These are phyloP conservation scores for Meyerozyma sp. DNA, from an alignment of 1,139 yeast species.

Conservation along the genomic window DNA sequence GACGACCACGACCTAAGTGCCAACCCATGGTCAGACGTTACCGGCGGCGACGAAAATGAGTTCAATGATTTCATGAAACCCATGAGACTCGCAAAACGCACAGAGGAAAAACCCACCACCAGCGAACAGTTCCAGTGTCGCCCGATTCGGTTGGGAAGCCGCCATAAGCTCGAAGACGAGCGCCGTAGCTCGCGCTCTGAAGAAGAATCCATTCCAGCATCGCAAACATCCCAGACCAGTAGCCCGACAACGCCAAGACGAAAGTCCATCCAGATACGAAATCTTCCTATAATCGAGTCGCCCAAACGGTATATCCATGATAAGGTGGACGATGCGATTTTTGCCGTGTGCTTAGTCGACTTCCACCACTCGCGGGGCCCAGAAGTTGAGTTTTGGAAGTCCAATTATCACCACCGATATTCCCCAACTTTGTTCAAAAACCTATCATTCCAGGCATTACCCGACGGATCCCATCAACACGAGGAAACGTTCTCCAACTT, in stretches of 20 bases:
- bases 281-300: constrained; percentile 25
- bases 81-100: constrained; percentile 27
- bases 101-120: constrained; percentile 12
- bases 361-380: constrained; percentile 95
- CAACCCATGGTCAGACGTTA: constrained; percentile 9
- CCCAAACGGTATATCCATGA: constrained; percentile 8
- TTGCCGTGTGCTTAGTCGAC: constrained; percentile 86
- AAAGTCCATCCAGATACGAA: constrained; percentile 31
- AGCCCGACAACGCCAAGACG: constrained; percentile 3
- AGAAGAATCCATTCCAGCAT: constrained; percentile 6
- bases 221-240: constrained; percentile 5
- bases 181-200: constrained; percentile 2
- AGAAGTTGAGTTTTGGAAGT: constrained; percentile 88
- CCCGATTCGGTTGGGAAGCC: constrained; percentile 26
- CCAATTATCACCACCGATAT: constrained; percentile 45
- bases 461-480: constrained; percentile 90
- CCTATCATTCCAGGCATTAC: constrained; percentile 88
- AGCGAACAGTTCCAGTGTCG: constrained; percentile 27
- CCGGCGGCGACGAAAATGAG: constrained; percentile 1
- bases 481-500: constrained; percentile 93
- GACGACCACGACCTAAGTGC: constrained; percentile 3
- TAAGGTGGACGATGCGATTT: constrained; percentile 40
- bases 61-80: constrained; percentile 19
- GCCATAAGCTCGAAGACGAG: constrained; percentile 5
- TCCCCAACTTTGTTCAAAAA: constrained; percentile 68